phyloP scores from a whole-genome alignment of 345 rosid species.

The Bruguiera parviflora region DNA sequence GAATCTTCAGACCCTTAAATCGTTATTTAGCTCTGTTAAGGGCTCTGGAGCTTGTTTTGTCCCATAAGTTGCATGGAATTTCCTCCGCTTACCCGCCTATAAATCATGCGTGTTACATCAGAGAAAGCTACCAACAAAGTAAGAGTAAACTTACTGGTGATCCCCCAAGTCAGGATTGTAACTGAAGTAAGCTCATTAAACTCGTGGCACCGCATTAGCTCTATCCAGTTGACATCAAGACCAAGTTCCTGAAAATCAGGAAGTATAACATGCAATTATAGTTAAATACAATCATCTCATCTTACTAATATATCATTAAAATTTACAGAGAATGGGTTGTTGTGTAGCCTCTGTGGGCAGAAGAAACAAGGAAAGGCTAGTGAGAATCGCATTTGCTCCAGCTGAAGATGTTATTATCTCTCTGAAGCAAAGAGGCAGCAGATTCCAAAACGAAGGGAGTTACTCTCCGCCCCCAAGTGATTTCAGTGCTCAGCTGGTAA shows the following conservation, averaged over 20 bases:
- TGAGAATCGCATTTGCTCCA: no score
- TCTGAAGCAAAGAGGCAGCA: no score
- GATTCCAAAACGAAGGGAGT: no score
- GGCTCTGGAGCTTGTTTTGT: no score
- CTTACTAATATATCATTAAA: no score
- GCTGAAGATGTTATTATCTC: no score
- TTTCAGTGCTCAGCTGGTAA: no score
- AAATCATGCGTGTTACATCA: slow-evolving; percentile 4
- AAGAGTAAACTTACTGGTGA: slow-evolving; percentile 51
- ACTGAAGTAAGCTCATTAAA: slow-evolving; percentile 87
- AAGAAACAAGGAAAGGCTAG: no score
- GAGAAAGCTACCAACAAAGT: slow-evolving; percentile 13
- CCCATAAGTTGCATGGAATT: no score
- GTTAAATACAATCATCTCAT: background rate
- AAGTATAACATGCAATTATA: slow-evolving; percentile 16
- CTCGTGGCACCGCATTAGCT: slow-evolving; percentile 72
- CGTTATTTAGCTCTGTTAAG: background rate
- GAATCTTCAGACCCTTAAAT: background rate
- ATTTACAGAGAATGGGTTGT: no score
- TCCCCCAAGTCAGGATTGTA: slow-evolving; percentile 76
- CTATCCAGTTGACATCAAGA: slow-evolving; percentile 90
- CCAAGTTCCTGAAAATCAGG: slow-evolving; percentile 77
- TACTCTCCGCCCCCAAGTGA: no score
- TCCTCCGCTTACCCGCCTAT: slow-evolving; percentile 1
- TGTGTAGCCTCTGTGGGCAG: no score